Base-by-base conservation (phyloP, 345 rosid species). In the Chamaenerion angustifolium region DNA sequence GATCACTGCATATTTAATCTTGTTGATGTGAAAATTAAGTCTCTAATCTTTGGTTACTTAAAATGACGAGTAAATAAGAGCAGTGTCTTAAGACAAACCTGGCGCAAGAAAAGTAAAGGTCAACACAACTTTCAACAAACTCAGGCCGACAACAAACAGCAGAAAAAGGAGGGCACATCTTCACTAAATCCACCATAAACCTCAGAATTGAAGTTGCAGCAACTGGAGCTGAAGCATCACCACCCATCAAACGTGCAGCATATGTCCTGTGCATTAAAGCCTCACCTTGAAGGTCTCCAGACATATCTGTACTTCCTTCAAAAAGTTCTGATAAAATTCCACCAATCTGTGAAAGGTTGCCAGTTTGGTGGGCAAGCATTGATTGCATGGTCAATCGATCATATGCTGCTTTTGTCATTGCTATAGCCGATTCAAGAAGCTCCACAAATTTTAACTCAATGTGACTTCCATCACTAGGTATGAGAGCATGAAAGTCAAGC, bases 251-350 rank as follows among this genome's bases (percentile, higher is more conserved):
- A 50, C 96, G 90, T 11, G 99, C 96, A 2, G 99, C 99, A 64
- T 93, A 93, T n/a, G 99, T 93, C 78, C 85, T 93, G 63, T 93
- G 99, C 99, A 93, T 93, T 64, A 88, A 75, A 70, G 99, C 99
- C 73, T 93, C 99, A 67, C 99, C 99, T 74, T 88, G 99, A 70
- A 93, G 96, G 71, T 85, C 96, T 63, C 94, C 99, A 42, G 86
- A 76, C 86, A 79, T 82, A 71, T 93, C 96, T 45, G 76, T 72
- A 66, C 81, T 71, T 60, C 86, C 95, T 67, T 88, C 96, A 52
- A 87, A 78, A 63, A 93, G 94, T 72, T 93, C 94, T 63, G 95
- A 90, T 49, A 83, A 81, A 65, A 92, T 82, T 68, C 87, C 78
- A 71, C 89, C 80, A 61, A 80, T 68, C 75, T 77, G 94, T 57